phyloP scores from a whole-genome alignment of 306 rosid species.

The Begonia fuchsioides region DNA sequence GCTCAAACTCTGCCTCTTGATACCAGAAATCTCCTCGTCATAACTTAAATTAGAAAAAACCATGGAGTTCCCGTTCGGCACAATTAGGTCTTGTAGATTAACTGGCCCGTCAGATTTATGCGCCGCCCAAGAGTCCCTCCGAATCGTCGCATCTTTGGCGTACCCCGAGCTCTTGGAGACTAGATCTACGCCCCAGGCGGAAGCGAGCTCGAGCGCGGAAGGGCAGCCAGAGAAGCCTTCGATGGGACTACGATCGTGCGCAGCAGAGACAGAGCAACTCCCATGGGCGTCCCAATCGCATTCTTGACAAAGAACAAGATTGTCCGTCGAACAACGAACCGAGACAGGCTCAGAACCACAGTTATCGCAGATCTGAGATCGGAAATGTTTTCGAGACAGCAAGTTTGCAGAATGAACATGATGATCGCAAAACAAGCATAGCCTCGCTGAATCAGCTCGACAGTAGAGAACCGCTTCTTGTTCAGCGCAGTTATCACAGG shows the following conservation, averaged over 20 bases:
- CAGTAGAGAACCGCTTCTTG: conserved; percentile 45
- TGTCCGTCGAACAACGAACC: conserved; percentile 41
- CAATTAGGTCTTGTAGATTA: conserved; percentile 26
- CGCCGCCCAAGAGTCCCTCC: conserved; percentile 11
- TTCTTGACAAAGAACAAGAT: conserved; percentile 44
- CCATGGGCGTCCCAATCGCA: conserved; percentile 56
- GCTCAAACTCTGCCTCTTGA: conserved; percentile 15
- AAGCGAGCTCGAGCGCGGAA: conserved; percentile 36
- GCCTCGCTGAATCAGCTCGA: conserved; percentile 60
- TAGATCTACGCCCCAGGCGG: conserved; percentile 34
- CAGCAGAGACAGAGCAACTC: conserved; percentile 23
- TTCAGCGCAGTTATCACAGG: conserved; percentile 47
- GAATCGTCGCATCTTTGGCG: conserved; percentile 10
- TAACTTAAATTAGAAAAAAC: conserved; percentile 1
- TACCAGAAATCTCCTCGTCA: not conserved
- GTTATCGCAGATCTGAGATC: conserved; percentile 62
- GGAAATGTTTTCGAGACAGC: conserved; percentile 42
- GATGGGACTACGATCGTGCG: conserved; percentile 28
- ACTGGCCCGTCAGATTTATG: conserved; percentile 10
- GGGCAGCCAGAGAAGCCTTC: conserved; percentile 56
- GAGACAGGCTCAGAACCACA: conserved; percentile 39
- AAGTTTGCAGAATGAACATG: conserved; percentile 55
- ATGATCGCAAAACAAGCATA: conserved; percentile 51
- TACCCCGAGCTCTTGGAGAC: conserved; percentile 11
- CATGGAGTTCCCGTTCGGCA: conserved; percentile 24